Evolutionary conservation across 78 protist genomes (phyloP).

Genomic region (Dictyostelium capitatum): DNA sequence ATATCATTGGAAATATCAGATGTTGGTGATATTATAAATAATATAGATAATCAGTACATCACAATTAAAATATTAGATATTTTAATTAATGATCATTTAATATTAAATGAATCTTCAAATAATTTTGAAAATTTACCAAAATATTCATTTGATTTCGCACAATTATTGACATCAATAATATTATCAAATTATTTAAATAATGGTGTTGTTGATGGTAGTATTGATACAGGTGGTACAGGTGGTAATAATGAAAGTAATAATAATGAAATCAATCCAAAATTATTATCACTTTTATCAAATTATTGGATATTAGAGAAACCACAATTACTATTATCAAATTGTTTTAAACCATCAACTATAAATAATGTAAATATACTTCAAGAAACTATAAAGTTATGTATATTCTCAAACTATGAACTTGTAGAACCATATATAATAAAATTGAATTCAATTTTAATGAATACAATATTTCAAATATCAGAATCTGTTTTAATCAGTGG

Average conservation of each 20-base stretch:
- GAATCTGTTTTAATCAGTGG: neutral
- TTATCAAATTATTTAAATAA: neutral
- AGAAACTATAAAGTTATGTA: neutral
- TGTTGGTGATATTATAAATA: neutral
- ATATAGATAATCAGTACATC: neutral
- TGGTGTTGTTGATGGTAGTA: too few relatives aligned
- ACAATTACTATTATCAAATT: neutral
- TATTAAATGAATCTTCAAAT: slow-evolving; percentile 4
- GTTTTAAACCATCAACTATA: neutral
- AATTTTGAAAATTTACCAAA: slow-evolving; percentile 11
- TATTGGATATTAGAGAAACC: neutral
- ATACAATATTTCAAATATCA: neutral
- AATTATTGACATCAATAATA: neutral
- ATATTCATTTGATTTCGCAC: slow-evolving; percentile 2
- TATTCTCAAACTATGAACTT: slow-evolving; percentile 1
- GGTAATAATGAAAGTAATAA: neutral
- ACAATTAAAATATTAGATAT: neutral
- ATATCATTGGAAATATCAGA: neutral
- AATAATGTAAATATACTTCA: neutral
- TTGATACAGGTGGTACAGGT: too few relatives aligned
- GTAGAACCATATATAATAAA: slow-evolving; percentile 5
- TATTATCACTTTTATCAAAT: neutral
- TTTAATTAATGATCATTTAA: slow-evolving; percentile 10
- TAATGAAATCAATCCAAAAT: neutral
- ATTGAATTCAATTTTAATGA: neutral